A percentile compares a stretch with the other conserved stretches of the same genome.
phyloP scores from a whole-genome alignment of 176 grass and related monocot genomes.

The Stipa capillata region DNA sequence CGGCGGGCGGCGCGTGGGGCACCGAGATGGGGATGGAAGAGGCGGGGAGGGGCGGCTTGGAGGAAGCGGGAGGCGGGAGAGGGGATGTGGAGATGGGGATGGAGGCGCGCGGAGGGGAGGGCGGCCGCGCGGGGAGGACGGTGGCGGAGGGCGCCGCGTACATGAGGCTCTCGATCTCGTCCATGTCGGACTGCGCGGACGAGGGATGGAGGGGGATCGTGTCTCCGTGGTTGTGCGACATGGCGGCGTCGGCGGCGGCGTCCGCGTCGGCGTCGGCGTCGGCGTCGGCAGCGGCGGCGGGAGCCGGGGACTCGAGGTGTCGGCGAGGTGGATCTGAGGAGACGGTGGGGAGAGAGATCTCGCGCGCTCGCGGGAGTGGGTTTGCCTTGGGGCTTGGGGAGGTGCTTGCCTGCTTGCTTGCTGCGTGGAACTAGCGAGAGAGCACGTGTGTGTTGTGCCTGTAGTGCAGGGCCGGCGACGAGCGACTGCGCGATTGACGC shows the following conservation, averaged over 20 bases:
- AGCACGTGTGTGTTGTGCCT: conserved; percentile 4
- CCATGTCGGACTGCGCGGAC: conserved; percentile 96
- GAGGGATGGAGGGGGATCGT: conserved; percentile 91
- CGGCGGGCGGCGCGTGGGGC: conserved; percentile 18
- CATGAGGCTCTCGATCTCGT: conserved; percentile 98
- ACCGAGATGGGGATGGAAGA: conserved; percentile 51
- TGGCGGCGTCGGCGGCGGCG: conserved; percentile 24
- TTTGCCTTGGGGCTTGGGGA: background rate
- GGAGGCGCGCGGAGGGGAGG: conserved; percentile 73
- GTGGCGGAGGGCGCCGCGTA: conserved; percentile 58
- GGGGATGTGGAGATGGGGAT: conserved; percentile 68
- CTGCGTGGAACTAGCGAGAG: background rate
- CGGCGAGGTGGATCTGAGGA: conserved; percentile 31
- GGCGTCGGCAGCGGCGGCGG: background rate
- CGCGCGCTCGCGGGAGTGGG: conserved; percentile 27
- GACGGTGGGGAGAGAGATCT: conserved; percentile 17
- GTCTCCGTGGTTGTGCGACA: conserved; percentile 76
- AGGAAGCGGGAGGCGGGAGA: background rate
- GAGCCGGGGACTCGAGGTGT: background rate
- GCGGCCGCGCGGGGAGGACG: conserved; percentile 70
- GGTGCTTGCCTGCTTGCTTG: conserved; percentile 1
- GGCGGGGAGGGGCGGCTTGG: conserved; percentile 34
- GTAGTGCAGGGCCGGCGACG: background rate
- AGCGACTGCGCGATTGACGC: background rate
- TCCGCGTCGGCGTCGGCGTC: background rate